Conservation (phyloP, 768 basidiomycete species). For the Pleurotus pulmonarius region DNA sequence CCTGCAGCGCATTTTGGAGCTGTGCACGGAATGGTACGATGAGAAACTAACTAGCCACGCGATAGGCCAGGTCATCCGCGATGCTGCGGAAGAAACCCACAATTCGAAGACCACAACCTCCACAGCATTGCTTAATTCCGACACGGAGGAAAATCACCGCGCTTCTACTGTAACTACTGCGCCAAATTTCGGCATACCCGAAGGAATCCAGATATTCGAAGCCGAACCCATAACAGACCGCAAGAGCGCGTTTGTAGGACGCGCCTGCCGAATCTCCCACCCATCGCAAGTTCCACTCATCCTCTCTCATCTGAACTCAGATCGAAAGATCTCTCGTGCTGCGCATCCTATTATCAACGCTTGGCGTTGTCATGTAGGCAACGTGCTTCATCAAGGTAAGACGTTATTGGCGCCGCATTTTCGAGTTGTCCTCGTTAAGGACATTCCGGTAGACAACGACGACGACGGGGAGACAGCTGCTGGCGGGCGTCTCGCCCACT, state of each 20-base stretch:
- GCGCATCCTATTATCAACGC: slow-evolving; percentile 81
- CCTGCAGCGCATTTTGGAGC: slow-evolving; percentile 69
- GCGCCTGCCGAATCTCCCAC: slow-evolving; percentile 76
- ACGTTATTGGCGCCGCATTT: not conserved
- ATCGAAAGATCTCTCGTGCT: slow-evolving; percentile 69
- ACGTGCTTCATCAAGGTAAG: slow-evolving; percentile 71
- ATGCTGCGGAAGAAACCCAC: slow-evolving; percentile 36
- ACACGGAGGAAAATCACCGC: slow-evolving; percentile 9
- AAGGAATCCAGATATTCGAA: slow-evolving; percentile 61
- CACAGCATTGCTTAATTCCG: slow-evolving; percentile 3
- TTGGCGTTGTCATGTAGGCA: slow-evolving; percentile 72
- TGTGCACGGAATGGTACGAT: slow-evolving; percentile 66
- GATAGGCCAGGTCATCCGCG: slow-evolving; percentile 51
- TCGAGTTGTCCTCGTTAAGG: not conserved
- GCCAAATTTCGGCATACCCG: slow-evolving; percentile 36
- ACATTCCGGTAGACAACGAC: slow-evolving; percentile 68
- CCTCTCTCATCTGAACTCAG: slow-evolving; percentile 63
- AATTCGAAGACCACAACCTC: slow-evolving; percentile 9
- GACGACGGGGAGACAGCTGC: slow-evolving; percentile 95
- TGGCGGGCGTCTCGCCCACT: slow-evolving; percentile 84
- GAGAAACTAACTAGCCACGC: slow-evolving; percentile 56
- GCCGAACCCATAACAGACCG: slow-evolving; percentile 83
- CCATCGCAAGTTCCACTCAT: slow-evolving; percentile 71
- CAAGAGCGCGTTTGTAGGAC: slow-evolving; percentile 82
- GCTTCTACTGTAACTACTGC: slow-evolving; percentile 14